Evolutionary conservation across 2,329 filamentous ascomycete species (phyloP).

Genomic region (Alternaria angustiovoidea): DNA sequence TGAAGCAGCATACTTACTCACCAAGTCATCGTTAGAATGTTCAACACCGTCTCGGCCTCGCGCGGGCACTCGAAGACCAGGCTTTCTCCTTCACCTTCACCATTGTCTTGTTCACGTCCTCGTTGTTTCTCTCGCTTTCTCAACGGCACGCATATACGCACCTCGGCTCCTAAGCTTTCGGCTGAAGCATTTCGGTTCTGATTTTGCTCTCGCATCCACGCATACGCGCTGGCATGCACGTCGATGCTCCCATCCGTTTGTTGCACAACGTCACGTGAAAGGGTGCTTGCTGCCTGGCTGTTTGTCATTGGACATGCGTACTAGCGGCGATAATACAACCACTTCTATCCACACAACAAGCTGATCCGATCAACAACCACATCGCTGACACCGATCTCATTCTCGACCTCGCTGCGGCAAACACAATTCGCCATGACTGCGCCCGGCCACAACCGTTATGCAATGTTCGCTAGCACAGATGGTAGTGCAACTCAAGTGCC

Average conservation of each 20-base stretch:
- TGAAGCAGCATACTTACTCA: neutral
- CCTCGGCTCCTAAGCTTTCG: neutral
- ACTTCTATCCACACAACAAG: neutral
- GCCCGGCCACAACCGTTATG: conserved; percentile 33
- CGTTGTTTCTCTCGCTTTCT: neutral
- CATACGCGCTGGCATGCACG: neutral
- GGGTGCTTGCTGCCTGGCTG: conserved; percentile 16
- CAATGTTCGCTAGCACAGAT: conserved; percentile 29
- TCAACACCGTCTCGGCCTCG: neutral
- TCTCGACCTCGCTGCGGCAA: neutral
- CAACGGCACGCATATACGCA: neutral
- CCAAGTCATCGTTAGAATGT: neutral
- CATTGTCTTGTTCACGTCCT: neutral
- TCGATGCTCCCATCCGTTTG: conserved; percentile 8
- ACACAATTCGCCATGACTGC: conserved; percentile 22
- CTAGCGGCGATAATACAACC: conserved; percentile 1
- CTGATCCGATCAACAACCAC: neutral
- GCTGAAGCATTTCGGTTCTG: neutral
- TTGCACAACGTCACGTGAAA: conserved; percentile 7
- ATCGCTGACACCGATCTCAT: neutral
- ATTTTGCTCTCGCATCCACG: neutral
- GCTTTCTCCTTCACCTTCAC: conserved; percentile 3
- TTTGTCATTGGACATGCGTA: conserved; percentile 1
- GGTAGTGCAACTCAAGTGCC: conserved; percentile 9
- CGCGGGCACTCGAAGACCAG: neutral